These are phyloP conservation scores for Pelargonium nanum DNA, from an alignment of 345 rosid species.

Conservation along the genomic window DNA sequence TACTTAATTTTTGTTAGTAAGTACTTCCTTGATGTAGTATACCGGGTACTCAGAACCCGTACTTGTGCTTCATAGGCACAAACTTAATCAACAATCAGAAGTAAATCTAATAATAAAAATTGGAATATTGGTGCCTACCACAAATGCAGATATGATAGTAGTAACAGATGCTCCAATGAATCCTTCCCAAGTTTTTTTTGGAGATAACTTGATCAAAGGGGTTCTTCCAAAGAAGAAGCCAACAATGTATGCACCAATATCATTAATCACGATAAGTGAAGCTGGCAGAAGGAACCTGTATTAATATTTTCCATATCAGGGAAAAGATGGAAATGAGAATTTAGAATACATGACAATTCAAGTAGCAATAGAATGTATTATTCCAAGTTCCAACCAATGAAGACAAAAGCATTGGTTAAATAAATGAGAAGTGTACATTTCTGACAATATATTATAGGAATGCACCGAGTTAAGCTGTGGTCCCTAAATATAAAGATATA, in stretches of 20 bases:
- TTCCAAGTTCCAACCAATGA: not conserved
- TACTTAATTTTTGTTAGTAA: no score
- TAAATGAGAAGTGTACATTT: not conserved
- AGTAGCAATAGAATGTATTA: not conserved
- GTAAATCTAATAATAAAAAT: not conserved
- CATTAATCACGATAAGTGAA: conserved; percentile 85
- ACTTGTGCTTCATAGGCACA: not conserved
- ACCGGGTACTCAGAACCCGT: no score
- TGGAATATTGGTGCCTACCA: conserved; percentile 36
- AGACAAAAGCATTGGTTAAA: not conserved
- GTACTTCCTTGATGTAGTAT: no score
- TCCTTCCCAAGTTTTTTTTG: conserved; percentile 99
- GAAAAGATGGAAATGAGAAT: conserved; percentile 4
- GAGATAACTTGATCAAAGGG: conserved; percentile 88
- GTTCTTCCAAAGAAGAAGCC: conserved; percentile 99
- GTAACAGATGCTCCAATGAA: conserved; percentile 89
- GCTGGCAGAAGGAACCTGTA: conserved; percentile 99
- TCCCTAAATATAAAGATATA: no score
- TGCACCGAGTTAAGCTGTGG: no score
- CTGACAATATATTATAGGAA: not conserved
- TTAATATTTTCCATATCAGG: conserved; percentile 6
- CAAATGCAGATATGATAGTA: conserved; percentile 81
- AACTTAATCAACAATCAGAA: not conserved
- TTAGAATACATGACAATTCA: not conserved
- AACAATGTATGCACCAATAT: conserved; percentile 69